Evolutionary conservation across 2,329 filamentous ascomycete genomes (phyloP), one percentile per base, ranked within the genome.

Genomic region (Aspergillus sp.): DNA sequence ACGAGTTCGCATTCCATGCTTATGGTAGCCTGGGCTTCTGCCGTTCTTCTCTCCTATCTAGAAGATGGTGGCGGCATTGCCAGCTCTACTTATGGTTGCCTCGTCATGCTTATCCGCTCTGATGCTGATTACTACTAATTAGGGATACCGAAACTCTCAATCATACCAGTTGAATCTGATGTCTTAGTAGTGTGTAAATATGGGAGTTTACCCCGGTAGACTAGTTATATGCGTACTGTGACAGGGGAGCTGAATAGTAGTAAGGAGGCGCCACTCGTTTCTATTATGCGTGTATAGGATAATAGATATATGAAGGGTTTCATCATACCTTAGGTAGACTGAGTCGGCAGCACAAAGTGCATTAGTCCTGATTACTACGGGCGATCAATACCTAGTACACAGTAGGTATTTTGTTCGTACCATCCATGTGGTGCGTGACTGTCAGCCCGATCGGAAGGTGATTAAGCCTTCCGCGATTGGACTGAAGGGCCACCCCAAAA

Each of bases 391-490:
- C 32, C 32, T 36, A 36, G 32, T 36, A 36, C 11, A 36, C 32
- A 36, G 32, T 13, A 36, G 4, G 38, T 57, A 17, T 23, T 49
- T 19, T n/a, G 15, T 36, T 27, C 44, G 58, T 58, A 54, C 39
- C 39, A 27, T 53, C 32, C 42, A 57, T 57, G 55, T 48, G 39
- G 48, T 58, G 38, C 32, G 54, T 65, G 59, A 59, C 53, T 52
- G 42, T 58, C 57, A 66, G 62, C 64, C 59, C 58, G 60, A 62
- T 67, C 59, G 61, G 60, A 61, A 64, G 39, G 56, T 61, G 56
- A 59, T 50, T 32, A 50, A 47, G 55, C 53, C 51, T 62, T 58
- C 62, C 65, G 59, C 54, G 63, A 68, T 64, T 66, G 65, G 65
- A 44, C 27, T 51, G 48, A 59, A 61, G 51, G 32, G 10, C 11